Evolutionary conservation across 2,329 filamentous ascomycete genomes (phyloP), one percentile per base, ranked within the genome.

Genomic region (Colletotrichum sp.): DNA sequence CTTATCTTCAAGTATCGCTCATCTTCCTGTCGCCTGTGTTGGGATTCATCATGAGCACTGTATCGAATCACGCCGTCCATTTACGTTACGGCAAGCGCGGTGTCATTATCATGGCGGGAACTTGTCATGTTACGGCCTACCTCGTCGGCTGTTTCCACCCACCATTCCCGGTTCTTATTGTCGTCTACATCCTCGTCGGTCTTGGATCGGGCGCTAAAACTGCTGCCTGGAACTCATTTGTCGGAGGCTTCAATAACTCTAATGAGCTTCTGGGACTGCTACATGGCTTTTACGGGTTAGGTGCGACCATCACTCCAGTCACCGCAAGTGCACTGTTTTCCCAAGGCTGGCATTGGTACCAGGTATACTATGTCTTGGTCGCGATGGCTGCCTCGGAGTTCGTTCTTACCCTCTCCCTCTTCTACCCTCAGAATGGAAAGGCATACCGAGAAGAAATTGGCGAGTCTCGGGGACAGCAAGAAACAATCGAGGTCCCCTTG

Each of bases 241-340:
- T 56, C 10, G 52, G 52, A 10, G 52, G 52, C n/a, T 56, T 56
- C 52, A 28, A 56, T 3, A 95, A 93, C 80, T 94, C 93, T 6
- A 96, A 96, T 80, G 92, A 95, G 80, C 86, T 96, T 3, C 88
- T 95, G 2, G 94, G 94, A 2, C 88, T 95, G 74, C 83, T 96
- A 28, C 94, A 96, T 81, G 93, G 90, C 1, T 90, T 91, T 52
- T 96, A 95, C 80, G 94, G 93, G 1, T 79, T 94, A 0, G 94
- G 94, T 2, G 94, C 92, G 2, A 93, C 93, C 0, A 85, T 95
- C 12, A 88, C 89, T 7, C 94, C 94, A 0, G 82, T 96, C 8
- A 88, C 95, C 74, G 93, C 94, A 2, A 95, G 94, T 0, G 89
- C 90, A 6, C 92, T 96, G 90, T 90, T 96, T 55, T 92, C 93